phyloP scores from a whole-genome alignment of 768 basidiomycete species.

The Tulasnella sp. region DNA sequence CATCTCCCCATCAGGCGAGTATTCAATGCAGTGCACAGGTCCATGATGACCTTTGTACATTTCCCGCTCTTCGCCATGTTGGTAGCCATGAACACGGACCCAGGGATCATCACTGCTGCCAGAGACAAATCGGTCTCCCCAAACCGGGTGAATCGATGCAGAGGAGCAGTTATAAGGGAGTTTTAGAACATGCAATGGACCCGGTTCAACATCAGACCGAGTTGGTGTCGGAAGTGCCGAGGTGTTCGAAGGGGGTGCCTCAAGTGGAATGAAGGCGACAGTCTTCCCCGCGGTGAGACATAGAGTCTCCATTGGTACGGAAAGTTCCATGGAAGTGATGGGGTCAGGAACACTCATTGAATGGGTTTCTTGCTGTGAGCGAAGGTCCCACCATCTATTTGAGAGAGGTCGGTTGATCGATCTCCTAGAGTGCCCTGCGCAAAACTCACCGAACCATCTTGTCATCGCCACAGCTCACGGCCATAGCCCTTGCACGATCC shows the following conservation, averaged over 20 bases:
- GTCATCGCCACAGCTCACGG: conserved; percentile 88
- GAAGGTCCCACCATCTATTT: conserved; percentile 90
- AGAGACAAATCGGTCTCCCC: conserved; percentile 83
- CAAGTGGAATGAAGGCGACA: conserved; percentile 79
- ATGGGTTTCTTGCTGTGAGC: conserved; percentile 61
- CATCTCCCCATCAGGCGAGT: conserved; percentile 93
- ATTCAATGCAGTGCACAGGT: conserved; percentile 88
- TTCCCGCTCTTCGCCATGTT: conserved; percentile 77
- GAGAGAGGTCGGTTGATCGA: not conserved
- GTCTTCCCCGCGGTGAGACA: conserved; percentile 87
- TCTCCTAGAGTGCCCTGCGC: not conserved
- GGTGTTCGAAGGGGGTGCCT: not conserved
- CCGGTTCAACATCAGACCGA: conserved; percentile 28
- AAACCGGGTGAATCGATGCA: conserved; percentile 85
- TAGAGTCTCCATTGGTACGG: conserved; percentile 64
- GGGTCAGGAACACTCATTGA: conserved; percentile 61
- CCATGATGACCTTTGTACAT: conserved; percentile 95
- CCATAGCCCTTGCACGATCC: conserved; percentile 70
- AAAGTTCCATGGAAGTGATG: conserved; percentile 92
- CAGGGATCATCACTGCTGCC: conserved; percentile 87
- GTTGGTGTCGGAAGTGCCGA: not conserved
- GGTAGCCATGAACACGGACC: conserved; percentile 85
- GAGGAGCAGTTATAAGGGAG: conserved; percentile 85
- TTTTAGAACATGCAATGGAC: conserved; percentile 57
- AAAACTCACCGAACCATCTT: conserved; percentile 66